phyloP scores from a whole-genome alignment of 148 eudicot species.

The Limonium bicolor region DNA sequence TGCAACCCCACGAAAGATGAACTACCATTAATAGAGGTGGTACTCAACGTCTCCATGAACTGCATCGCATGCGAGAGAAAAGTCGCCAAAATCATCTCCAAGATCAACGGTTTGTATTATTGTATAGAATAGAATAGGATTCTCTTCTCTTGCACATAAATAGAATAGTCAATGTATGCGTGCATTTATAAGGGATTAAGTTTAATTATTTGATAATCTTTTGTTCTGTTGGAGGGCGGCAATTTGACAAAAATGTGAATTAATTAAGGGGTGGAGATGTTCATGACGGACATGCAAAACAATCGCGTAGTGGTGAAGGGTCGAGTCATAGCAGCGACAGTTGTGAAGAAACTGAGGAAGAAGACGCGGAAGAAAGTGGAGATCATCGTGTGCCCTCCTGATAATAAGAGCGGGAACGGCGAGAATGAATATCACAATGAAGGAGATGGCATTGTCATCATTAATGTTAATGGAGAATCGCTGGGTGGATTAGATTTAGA shows the following conservation, averaged over 20 bases:
- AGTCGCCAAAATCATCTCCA: constrained; percentile 17
- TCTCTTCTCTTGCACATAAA: not conserved
- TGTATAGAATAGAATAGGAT: not conserved
- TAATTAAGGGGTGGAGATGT: constrained; percentile 16
- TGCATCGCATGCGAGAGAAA: constrained; percentile 26
- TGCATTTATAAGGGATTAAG: not conserved
- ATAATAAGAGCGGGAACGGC: not conserved
- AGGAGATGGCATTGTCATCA: not conserved
- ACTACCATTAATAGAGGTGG: constrained; percentile 16
- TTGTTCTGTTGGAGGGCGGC: not conserved
- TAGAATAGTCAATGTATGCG: not conserved
- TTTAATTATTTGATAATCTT: not conserved
- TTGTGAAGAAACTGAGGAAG: constrained; percentile 14
- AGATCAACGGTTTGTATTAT: constrained; percentile 14
- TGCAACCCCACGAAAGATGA: too few species aligned
- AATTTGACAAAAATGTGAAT: not conserved
- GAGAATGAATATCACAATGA: not conserved
- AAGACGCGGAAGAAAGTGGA: constrained; percentile 14
- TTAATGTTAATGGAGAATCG: not conserved
- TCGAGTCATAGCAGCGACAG: constrained; percentile 11
- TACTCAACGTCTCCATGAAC: constrained; percentile 17
- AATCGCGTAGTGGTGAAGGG: constrained; percentile 14
- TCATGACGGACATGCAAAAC: constrained; percentile 19
- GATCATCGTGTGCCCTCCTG: too few species aligned
- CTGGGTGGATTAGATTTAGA: not conserved